Percentiles rank a stretch among this genome's conserved stretches.
Evolutionary conservation across 768 basidiomycete genomes (phyloP).

Genomic region (Inosperma sp.): DNA sequence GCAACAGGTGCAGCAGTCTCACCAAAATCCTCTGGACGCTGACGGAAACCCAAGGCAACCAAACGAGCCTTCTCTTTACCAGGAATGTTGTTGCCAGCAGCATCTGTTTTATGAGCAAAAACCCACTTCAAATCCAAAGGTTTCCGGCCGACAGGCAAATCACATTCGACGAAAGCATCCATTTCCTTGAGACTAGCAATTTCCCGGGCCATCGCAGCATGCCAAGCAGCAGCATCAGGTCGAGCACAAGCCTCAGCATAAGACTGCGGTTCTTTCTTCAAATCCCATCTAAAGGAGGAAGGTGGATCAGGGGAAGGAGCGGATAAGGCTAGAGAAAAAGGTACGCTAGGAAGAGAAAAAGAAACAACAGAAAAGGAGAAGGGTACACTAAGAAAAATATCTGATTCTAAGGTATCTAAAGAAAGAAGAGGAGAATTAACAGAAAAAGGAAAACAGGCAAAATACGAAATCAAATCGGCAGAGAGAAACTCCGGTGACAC

Average conservation of each 20-base stretch:
- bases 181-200: conserved; percentile 14
- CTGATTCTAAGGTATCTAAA: not conserved
- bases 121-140: conserved; percentile 33
- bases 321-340: too few relatives aligned
- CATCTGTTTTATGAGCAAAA: conserved; percentile 35
- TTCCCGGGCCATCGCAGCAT: conserved; percentile 22
- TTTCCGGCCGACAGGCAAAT: conserved; percentile 25
- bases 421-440: not conserved
- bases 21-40: conserved; percentile 32
- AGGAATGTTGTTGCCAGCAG: conserved; percentile 27
- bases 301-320: too few relatives aligned
- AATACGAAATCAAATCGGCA: not conserved
- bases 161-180: conserved; percentile 24
- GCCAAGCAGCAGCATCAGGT: conserved; percentile 22
- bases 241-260: conserved; percentile 17
- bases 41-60: conserved; percentile 24
- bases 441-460: not conserved
- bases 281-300: conserved; percentile 9
- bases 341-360: too few relatives aligned
- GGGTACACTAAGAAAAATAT: too few relatives aligned
- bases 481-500: not conserved
- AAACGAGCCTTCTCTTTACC: conserved; percentile 28
- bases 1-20: conserved; percentile 32
- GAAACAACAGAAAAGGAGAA: too few relatives aligned
- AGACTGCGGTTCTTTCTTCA: conserved; percentile 16